Base-by-base conservation (phyloP, 495 filamentous ascomycete species). In the Daldinia childiae region DNA sequence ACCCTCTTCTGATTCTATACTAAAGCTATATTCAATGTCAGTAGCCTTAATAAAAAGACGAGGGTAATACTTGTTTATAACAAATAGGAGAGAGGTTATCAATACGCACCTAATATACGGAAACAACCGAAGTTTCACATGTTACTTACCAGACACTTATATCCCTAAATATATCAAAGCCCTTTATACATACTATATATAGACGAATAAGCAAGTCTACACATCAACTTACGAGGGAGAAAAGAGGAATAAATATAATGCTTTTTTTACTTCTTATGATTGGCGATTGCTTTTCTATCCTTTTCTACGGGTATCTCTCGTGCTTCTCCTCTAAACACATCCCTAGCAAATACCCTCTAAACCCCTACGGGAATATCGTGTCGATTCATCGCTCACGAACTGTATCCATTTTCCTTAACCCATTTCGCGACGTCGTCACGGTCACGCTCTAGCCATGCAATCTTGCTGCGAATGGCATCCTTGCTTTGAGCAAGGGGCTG, bases 401-500 rank as follows among this genome's bases (percentile, higher is more conserved):
- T 68, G 54, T 77, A 80, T 3, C 76, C 66, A 58, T 85, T 81
- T 26, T 74, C 77, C 43, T 81, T 80, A 43, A 84, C 76, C 88
- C 88, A 90, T 7, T 74, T 68, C 15, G 81, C 77, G 12, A 90
- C 86, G 76, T 90, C 87, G 1, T 83, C 78, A 4, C 79, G 73
- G 71, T 90, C 88, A 41, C 88, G 82, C 69, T 80, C 80, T 15
- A 90, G 57, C 88, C 88, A 90, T 8, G 83, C 76, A 59, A 85
- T 79, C 81, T 90, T 90, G 63, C 88, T 86, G 39, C 82, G 81
- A 69, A 90, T 85, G 11, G 84, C 81, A 71, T 90, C 88, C 74
- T 87, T 76, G 75, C 84, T 88, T 79, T 90, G 88, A 0, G 88
- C 88, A 43, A 90, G 78, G 32, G 83, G 82, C 76, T 86, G 84